Base-by-base conservation (phyloP, 2,329 filamentous ascomycete genomes). In the Fusarium annulatum region DNA sequence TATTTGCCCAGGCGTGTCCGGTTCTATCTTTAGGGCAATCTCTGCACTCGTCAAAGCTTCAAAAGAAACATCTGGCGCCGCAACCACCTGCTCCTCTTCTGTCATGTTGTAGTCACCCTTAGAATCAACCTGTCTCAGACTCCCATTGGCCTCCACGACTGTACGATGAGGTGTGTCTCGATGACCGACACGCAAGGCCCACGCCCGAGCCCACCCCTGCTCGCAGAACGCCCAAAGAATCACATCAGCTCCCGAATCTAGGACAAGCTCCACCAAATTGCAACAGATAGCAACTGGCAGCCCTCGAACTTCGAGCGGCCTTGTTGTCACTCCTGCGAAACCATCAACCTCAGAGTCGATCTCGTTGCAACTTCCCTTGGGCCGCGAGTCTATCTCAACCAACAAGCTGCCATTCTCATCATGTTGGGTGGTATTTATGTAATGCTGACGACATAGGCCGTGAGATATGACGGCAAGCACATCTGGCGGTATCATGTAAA, bases 401-500 rank as follows among this genome's bases (percentile, higher is more conserved):
- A 69, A 48, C 30, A 61, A 36, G 28, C 55, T 49, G 48, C 55
- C 67, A 16, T n/a, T 59, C 9, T 58, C 67, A 21, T 65, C 66
- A 21, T 63, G 64, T 9, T 58, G 46, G 38, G 57, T 45, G 38
- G 36, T 38, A 28, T 64, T 41, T 39, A 52, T 59, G 26, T 38
- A 57, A 34, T 53, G 38, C 30, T 64, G 66, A 60, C 67, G 46
- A 30, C 68, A 61, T 33, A 64, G 56, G 26, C 64, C 58, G 14
- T 61, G 72, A 30, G 75, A 73, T 48, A 81, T 79, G 23, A 82
- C 78, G 38, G 83, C 81, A 68, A 90, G 88, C 5, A 87, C 79
- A 78, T 92, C 90, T 1, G 85, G 79, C 0, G 91, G 90, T 4
- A 93, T 82, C 2, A 86, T 90, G 78, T 91, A 93, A 4, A 92